phyloP scores from a whole-genome alignment of 495 filamentous ascomycete genomes.

The Neurospora sp. region DNA sequence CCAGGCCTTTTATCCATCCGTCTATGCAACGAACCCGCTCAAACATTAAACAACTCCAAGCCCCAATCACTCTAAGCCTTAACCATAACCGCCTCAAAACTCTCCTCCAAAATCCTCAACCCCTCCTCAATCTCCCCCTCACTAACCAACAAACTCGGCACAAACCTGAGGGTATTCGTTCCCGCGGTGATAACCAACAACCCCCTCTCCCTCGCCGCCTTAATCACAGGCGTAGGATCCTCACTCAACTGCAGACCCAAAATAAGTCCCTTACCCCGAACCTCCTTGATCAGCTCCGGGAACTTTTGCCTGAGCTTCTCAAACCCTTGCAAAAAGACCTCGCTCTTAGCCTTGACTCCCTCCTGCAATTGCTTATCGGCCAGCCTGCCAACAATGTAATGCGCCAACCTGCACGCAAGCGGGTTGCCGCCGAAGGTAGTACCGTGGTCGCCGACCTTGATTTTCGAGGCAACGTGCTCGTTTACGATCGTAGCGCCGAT shows the following conservation, averaged over 20 bases:
- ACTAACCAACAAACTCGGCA: conserved; percentile 69
- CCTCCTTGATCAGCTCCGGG: conserved; percentile 62
- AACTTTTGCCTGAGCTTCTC: conserved; percentile 50
- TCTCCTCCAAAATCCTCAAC: conserved; percentile 63
- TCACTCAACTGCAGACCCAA: conserved; percentile 69
- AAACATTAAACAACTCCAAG: neutral
- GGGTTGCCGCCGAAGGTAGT: conserved; percentile 98
- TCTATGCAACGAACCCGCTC: neutral
- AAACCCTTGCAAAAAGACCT: conserved; percentile 56
- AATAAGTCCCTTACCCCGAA: conserved; percentile 75
- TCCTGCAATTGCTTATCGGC: conserved; percentile 53
- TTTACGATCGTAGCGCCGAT: conserved; percentile 86
- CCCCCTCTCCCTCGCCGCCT: conserved; percentile 77
- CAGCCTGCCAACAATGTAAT: conserved; percentile 70
- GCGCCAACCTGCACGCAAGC: conserved; percentile 70
- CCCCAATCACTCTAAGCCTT: neutral
- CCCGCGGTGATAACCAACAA: conserved; percentile 87
- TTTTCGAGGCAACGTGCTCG: conserved; percentile 63
- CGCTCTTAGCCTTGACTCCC: conserved; percentile 52
- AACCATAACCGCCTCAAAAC: conserved; percentile 40
- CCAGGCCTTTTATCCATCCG: neutral
- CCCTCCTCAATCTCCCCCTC: conserved; percentile 68
- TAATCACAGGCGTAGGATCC: conserved; percentile 62
- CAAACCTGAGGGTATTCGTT: conserved; percentile 76
- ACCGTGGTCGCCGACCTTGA: conserved; percentile 87